Evolutionary conservation across 306 rosid species (phyloP), one percentile per base, ranked within the genome.

Genomic region (Betula pendula): DNA sequence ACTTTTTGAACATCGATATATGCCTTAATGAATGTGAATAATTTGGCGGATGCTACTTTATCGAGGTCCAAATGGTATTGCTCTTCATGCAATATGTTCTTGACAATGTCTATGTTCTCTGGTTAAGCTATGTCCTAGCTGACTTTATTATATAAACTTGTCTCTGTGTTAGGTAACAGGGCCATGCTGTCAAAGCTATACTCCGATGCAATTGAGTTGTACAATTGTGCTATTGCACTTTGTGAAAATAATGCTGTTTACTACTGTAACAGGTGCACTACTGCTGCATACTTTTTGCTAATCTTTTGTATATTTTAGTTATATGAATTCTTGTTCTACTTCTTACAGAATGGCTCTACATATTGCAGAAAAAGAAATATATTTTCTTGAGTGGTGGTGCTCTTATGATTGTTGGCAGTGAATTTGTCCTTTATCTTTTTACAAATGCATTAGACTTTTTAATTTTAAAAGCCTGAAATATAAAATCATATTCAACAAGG

Each of bases 251-350:
- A 86, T 85, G 97, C 97, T 63, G 88, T 94, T 81, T 94, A 89
- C 92, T 85, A 85, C 86, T 90, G 97, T 88, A 92, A 94, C 95
- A 89, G 98, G 98, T 94, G 85, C 81, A 51, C 59, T 74, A 43
- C 72, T 72, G 65, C 77, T 14, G 68, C 81, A 20, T 75, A 50
- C 70, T 75, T 68, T 56, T 27, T 55, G 43, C 45, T 42, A 73
- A 43, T 75, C 63, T 70, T 51, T 77, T 72, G 5, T 67, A 50
- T 68, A 27, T 31, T 25, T 60, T 12, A 25, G 67, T 70, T 27
- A 24, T 42, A 13, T 69, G 13, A 73, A 70, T 50, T 33, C 8
- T 33, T 16, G 35, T 17, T 66, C 71, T 44, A 33, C 12, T 59
- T 51, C 43, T 71, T 38, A 22, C 44, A 44, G 73, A 59, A 31